Base-by-base conservation (phyloP, 2,329 filamentous ascomycete genomes). In the Fusarium piperis region DNA sequence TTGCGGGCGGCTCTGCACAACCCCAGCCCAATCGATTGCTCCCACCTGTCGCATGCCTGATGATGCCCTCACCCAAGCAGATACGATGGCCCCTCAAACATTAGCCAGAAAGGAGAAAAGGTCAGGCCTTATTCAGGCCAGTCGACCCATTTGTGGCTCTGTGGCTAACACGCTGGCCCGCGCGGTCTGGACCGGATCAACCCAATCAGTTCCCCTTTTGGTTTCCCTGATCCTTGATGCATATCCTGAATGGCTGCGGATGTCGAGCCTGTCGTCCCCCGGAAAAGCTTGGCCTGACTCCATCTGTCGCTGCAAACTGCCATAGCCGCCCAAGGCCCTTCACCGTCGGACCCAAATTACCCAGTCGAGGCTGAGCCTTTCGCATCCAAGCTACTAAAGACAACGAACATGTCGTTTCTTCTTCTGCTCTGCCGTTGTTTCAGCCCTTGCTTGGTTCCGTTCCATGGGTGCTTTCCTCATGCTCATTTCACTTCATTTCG, bases 111-210 rank as follows among this genome's bases (percentile, higher is more conserved):
- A 41, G 46, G 18, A 36, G 36, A 38, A 35, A 36, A 46, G 26
- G 60, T 64, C 65, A 67, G 62, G 56, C 35, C 33, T 60, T 58
- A 57, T 70, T 60, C 35, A 12, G 55, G 36, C 56, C 39, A 53
- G 62, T 64, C 66, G 56, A 59, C 59, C 70, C 59, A 67, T 70
- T 38, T 13, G 59, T 58, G 55, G 59, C 30, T 59, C 44, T 36
- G 33, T 53, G 56, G 55, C 55, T 36, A 35, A 36, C 44, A 28
- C 35, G 44, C 33, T 28, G 16, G 32, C 52, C 69, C 39, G 16
- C 35, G 13, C 18, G 66, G 59, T 70, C 70, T 70, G 62, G 62
- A 70, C 65, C 70, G 33, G 62, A 72, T 72, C 69, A 56, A 32
- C 62, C 70, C 59, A 70, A 15, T 59, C 53, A 67, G 61, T 72